A percentile compares a stretch with the other conserved stretches of the same genome.
phyloP scores from a whole-genome alignment of 148 eudicot species.

The Silene conica region DNA sequence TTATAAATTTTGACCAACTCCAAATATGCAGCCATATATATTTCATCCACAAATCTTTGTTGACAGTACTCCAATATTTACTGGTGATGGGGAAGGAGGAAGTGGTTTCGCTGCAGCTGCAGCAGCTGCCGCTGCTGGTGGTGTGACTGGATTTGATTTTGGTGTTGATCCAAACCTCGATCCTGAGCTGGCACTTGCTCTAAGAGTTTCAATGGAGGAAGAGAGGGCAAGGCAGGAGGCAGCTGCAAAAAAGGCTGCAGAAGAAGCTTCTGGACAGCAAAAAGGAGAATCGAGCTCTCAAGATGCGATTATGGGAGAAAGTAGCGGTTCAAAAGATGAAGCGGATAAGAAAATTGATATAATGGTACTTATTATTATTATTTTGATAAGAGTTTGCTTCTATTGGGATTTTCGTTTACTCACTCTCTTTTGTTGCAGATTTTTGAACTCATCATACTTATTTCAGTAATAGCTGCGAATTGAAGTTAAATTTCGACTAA shows the following conservation, averaged over 20 bases:
- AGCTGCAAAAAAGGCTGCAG: conserved; percentile 97
- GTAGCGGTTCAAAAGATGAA: conserved; percentile 47
- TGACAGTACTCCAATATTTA: conserved; percentile 85
- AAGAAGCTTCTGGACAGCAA: conserved; percentile 60
- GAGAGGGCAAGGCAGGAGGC: conserved; percentile 99
- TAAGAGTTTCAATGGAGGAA: conserved; percentile 97
- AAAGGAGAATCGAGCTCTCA: conserved; percentile 74
- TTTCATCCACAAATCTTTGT: conserved; percentile 7
- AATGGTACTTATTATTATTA: conserved; percentile 18
- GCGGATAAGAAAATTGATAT: conserved; percentile 62
- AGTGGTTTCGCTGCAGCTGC: conserved; percentile 94
- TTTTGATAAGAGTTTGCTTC: neutral
- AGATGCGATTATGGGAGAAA: conserved; percentile 80
- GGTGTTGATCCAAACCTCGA: conserved; percentile 99
- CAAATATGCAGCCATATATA: neutral
- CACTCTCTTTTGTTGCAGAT: neutral
- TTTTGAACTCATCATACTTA: neutral
- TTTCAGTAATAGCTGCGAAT: neutral
- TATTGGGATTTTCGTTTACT: neutral
- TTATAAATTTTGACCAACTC: neutral
- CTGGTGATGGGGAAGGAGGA: conserved; percentile 98
- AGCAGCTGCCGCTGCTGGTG: conserved; percentile 93
- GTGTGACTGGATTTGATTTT: conserved; percentile 89
- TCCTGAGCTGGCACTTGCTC: conserved; percentile 98
- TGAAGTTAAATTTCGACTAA: neutral